Evolutionary conservation across 768 basidiomycete species (phyloP), one percentile per base, ranked within the genome.

Genomic region (Leccinum ochraceum): DNA sequence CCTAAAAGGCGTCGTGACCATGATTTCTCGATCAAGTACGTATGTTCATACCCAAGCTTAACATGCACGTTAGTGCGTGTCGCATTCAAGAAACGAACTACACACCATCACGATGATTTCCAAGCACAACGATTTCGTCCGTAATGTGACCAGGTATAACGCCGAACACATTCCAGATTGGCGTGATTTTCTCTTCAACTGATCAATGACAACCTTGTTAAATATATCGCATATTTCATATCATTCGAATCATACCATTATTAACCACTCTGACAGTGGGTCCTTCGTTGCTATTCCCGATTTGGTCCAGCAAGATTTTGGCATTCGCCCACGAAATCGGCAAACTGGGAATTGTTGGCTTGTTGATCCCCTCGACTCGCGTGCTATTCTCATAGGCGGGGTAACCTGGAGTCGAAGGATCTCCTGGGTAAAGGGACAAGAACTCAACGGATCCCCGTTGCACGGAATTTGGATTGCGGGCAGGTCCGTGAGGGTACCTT

Each of bases 81-180:
- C 7, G 16, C 37, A 17, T 39, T 17, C 17, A 39, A 17, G 37
- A 39, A 39, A 17, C 3, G 37, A 17, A 39, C 74, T 28, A 70
- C 82, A 64, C 63, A 86, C 92, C 93, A 76, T 96, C 94, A 46
- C 95, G 84, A 71, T 97, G 95, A 65, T 90, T 90, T 3, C 95
- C 95, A 56, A 98, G 74, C 6, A 97, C 71, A 24, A 98, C 86
- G 3, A 95, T 85, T 73, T 97, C 95, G 67, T 94, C 87, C 59
- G 81, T 81, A 67, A 95, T 83, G 60, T 88, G 85, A 4, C 94
- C 94, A 20, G 94, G 94, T 62, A 96, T 90, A 30, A 88, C 81
- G n/a, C 84, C 90, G 79, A 91, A 89, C 13, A 84, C 81, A 76
- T 96, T 97, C 94, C 93, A 96, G 56, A 96, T 93, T 7, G 94